Evolutionary conservation across 192 early-diverging fungal genomes (phyloP), one percentile per base, ranked within the genome.

Genomic region (Mortierella hygrophila): DNA sequence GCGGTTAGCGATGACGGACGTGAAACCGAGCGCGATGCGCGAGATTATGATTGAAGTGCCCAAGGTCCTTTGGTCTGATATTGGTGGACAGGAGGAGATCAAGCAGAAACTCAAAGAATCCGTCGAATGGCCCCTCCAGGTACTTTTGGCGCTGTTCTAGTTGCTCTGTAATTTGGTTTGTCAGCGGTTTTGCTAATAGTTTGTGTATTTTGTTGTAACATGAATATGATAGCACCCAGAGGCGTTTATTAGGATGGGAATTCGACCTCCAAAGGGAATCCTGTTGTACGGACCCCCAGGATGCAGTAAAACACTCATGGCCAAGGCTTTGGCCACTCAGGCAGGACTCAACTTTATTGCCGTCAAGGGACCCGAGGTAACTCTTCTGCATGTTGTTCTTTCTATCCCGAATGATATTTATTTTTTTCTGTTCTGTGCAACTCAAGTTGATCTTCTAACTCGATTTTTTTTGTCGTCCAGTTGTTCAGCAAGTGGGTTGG

Each of bases 401-500:
- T 46, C 13, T 46, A 1, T 46, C 11, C 13, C 15, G 10, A 46
- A 46, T 46, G 35, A 35, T 52, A 18, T 18, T 20, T 49, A 4
- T 18, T 15, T 49, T 49, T 16, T 49, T 18, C 16, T 18, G 4
- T 49, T 18, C 16, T 18, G 5, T 6, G 18, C 15, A 77, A n/a
- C 74, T 15, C 6, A 44, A 10, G 23, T 4, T 11, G 15, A 26
- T 13, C 68, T 32, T 23, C 37, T 52, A 47, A 72, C 40, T 35
- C 63, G 20, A 20, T 20, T 72, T 70, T 72, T 74, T 74, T 89
- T 21, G 26, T 16, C 52, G 11, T 70, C 4, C 72, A 97, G 96
- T 89, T 99, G 18, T 98, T 99, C 82, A 99, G 97, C 91, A 99
- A 99, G 86, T 99, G 97, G 97, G 99, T 99, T 10, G 99, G 99